phyloP scores from a whole-genome alignment of 1,284 basidiomycete species.

The Neotropicomus parvogracilis region DNA sequence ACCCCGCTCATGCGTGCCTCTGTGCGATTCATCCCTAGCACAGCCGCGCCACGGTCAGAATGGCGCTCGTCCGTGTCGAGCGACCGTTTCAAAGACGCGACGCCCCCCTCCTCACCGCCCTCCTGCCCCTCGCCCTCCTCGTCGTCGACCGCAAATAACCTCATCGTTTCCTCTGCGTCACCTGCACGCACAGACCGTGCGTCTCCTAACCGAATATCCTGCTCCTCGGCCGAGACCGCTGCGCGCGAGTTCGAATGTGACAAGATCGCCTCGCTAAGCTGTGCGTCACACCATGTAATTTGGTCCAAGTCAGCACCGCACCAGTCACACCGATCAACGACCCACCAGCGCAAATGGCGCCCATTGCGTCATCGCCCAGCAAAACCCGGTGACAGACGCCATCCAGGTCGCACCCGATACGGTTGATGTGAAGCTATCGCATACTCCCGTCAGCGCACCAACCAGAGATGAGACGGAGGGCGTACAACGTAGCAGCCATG shows the following conservation, averaged over 20 bases:
- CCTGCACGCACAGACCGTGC: conserved; percentile 22
- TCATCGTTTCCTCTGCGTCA: conserved; percentile 27
- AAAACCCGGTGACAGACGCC: conserved; percentile 66
- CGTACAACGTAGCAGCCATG: conserved; percentile 75
- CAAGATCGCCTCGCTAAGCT: conserved; percentile 73
- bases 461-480: conserved; percentile 4
- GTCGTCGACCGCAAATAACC: conserved; percentile 20
- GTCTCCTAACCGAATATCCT: conserved; percentile 50
- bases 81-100: background rate
- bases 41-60: conserved; percentile 1
- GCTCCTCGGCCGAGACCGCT: conserved; percentile 32
- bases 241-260: conserved; percentile 36
- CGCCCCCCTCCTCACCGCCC: background rate
- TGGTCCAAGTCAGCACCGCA: background rate
- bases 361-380: conserved; percentile 80
- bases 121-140: conserved; percentile 13
- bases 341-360: conserved; percentile 72
- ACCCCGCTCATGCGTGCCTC: conserved; percentile 22
- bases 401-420: conserved; percentile 62
- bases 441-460: conserved; percentile 9
- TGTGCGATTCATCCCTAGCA: conserved; percentile 14
- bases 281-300: too few relatives aligned
- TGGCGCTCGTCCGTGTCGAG: conserved; percentile 2
- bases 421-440: conserved; percentile 56
- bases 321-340: conserved; percentile 9